Evolutionary conservation across 441 rosid species (phyloP), one percentile per base, ranked within the genome.

Genomic region (Adansonia madagascariensis): DNA sequence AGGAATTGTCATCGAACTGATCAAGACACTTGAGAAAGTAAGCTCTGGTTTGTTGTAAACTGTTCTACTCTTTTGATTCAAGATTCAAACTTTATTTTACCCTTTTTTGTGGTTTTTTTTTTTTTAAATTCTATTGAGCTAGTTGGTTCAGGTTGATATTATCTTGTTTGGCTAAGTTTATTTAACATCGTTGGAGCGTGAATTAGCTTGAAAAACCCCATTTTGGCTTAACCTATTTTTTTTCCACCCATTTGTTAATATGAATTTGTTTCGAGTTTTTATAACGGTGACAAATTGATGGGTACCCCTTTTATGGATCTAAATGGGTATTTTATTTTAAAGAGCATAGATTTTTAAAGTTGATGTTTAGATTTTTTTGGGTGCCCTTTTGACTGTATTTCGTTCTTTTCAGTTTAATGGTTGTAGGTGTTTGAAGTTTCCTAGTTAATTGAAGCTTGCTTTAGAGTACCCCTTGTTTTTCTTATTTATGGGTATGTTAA

Each of bases 291-390:
- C 31, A 66, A 66, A 18, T 44, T 3, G 17, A 24, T 70, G 74
- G 74, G 44, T 50, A 12, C 17, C 57, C 52, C 20, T 67, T 67
- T 10, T 10, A 18, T 69, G 73, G 73, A 50, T 70, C 52, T 0
- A 49, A 24, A 46, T 44, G 3, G 52, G 3, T 22, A 2, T 24
- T 20, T 9, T 66, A 31, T 18, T 46, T 14, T 43, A 5, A 9
- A n/a, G 17, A 43, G 52, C 22, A 44, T 17, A 20, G 7, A 35
- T 31, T 31, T 35, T 63, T 39, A n/a, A 9, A 9, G 22, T 41
- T 39, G 22, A 65, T 41, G 20, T 41, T 65, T 65, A n/a, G 59
- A 24, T 69, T 69, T 69, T 69, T 47, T 47, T 10, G 43, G 59
- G 8, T 69, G 15, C 14, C 12, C 11, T 14, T 59, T 49, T 69